phyloP scores from a whole-genome alignment of 495 filamentous ascomycete species.

The Aspergillus conjunctus region DNA sequence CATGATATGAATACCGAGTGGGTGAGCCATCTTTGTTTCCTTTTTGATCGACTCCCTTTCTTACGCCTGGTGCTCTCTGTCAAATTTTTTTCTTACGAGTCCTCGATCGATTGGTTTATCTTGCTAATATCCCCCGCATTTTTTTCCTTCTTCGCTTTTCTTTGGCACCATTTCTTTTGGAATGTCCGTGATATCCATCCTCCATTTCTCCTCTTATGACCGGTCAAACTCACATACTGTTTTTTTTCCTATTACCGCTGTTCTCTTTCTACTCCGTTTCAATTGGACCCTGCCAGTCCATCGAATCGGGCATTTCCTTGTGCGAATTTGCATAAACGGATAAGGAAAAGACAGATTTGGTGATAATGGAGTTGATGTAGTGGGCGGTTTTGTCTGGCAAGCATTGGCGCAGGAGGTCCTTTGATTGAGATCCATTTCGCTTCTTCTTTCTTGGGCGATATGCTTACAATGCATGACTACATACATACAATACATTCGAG shows the following conservation, averaged over 20 bases:
- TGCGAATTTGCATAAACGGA: slow-evolving; percentile 16
- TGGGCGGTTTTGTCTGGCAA: slow-evolving; percentile 21
- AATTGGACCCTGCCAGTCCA: no score
- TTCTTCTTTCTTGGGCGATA: slow-evolving; percentile 9
- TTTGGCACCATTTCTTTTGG: slow-evolving; percentile 4
- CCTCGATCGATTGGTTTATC: not conserved
- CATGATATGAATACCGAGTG: slow-evolving; percentile 4
- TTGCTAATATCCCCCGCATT: not conserved
- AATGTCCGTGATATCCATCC: slow-evolving; percentile 14
- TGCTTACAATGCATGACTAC: slow-evolving; percentile 18
- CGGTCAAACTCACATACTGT: not conserved
- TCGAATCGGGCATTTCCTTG: slow-evolving; percentile 1
- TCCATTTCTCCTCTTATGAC: slow-evolving; percentile 5
- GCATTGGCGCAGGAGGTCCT: slow-evolving; percentile 27
- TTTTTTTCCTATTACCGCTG: slow-evolving; percentile 9
- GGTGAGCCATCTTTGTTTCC: slow-evolving; percentile 5
- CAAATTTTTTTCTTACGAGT: slow-evolving; percentile 1
- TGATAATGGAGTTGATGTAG: slow-evolving; percentile 17
- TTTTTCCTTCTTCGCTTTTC: not conserved
- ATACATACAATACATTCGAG: not conserved
- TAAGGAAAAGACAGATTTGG: slow-evolving; percentile 12
- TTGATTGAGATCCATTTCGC: slow-evolving; percentile 9
- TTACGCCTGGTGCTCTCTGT: slow-evolving; percentile 7
- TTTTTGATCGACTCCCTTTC: not conserved
- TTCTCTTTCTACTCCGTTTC: slow-evolving; percentile 8